Percentiles rank a stretch among this genome's conserved stretches.
Evolutionary conservation across 2,329 filamentous ascomycete species (phyloP).

Genomic region (Chaetoscypha palmicola): DNA sequence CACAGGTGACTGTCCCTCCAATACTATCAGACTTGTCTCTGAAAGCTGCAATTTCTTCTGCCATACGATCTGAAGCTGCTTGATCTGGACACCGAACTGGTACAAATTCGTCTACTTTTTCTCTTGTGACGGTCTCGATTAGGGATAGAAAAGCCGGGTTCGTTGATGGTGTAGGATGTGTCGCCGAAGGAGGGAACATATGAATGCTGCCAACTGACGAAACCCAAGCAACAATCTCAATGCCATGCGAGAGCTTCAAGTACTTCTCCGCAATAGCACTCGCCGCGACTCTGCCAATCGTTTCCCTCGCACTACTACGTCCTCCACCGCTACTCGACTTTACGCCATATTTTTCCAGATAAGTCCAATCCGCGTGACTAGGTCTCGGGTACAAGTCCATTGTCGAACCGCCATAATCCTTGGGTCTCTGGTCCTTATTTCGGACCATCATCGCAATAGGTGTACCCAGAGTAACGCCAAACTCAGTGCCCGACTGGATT

Average conservation of each 20-base stretch:
- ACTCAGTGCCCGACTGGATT: constrained; percentile 90
- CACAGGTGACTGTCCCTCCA: constrained; percentile 89
- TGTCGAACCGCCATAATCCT: constrained; percentile 83
- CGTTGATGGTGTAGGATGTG: constrained; percentile 60
- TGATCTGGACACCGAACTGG: constrained; percentile 80
- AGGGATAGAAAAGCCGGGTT: constrained; percentile 76
- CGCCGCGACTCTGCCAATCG: constrained; percentile 85
- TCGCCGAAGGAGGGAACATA: constrained; percentile 65
- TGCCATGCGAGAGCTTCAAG: constrained; percentile 67
- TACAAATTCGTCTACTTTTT: constrained; percentile 73
- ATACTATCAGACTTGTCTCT: constrained; percentile 79
- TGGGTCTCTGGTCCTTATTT: constrained; percentile 88
- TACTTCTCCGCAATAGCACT: constrained; percentile 94
- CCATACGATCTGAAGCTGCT: constrained; percentile 62
- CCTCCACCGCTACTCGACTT: constrained; percentile 89
- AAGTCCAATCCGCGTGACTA: constrained; percentile 93
- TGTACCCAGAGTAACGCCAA: constrained; percentile 81
- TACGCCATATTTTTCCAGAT: constrained; percentile 93
- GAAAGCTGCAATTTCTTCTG: constrained; percentile 68
- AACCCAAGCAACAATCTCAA: constrained; percentile 89
- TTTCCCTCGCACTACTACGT: constrained; percentile 86
- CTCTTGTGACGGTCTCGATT: constrained; percentile 63
- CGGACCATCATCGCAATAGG: constrained; percentile 81
- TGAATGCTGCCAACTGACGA: constrained; percentile 75
- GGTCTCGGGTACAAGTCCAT: constrained; percentile 90